phyloP scores from a whole-genome alignment of 208 protist genomes.

The Trypanosoma conorhini region DNA sequence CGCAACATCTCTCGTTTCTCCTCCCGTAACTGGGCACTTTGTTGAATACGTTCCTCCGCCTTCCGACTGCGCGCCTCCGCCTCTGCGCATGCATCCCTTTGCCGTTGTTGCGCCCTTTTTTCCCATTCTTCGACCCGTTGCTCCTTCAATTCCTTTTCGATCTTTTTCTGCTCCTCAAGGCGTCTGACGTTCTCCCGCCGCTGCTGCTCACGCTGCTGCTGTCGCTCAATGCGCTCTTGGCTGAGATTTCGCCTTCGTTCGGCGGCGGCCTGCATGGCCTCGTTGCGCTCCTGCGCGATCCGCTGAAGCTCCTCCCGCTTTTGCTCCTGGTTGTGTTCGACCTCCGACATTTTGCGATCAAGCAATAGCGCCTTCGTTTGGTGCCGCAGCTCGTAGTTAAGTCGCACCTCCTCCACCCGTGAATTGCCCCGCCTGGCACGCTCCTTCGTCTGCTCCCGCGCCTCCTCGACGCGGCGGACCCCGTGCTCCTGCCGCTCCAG shows the following conservation, averaged over 20 bases:
- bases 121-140: slow-evolving; percentile 39
- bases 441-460: slow-evolving; percentile 62
- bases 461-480: slow-evolving; percentile 68
- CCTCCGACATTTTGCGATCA: slow-evolving; percentile 78
- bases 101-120: slow-evolving; percentile 36
- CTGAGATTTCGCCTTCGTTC: slow-evolving; percentile 71
- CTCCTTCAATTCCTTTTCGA: slow-evolving; percentile 39
- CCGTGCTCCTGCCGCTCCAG: slow-evolving; percentile 67
- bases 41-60: slow-evolving; percentile 35
- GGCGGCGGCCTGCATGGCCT: slow-evolving; percentile 73
- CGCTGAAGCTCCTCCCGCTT: slow-evolving; percentile 67
- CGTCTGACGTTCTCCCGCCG: slow-evolving; percentile 33
- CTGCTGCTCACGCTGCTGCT: slow-evolving; percentile 72
- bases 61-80: slow-evolving; percentile 32
- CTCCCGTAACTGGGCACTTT: slow-evolving; percentile 35
- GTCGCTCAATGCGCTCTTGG: slow-evolving; percentile 66
- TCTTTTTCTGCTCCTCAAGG: slow-evolving; percentile 37
- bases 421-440: slow-evolving; percentile 57
- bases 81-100: slow-evolving; percentile 32
- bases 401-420: slow-evolving; percentile 74
- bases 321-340: slow-evolving; percentile 78
- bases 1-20: slow-evolving; percentile 31
- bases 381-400: slow-evolving; percentile 71
- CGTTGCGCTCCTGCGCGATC: slow-evolving; percentile 60
- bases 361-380: slow-evolving; percentile 71